Evolutionary conservation across 164 flowering plant genomes (phyloP), one percentile per base, ranked within the genome.

Genomic region (Stephania cephalantha): DNA sequence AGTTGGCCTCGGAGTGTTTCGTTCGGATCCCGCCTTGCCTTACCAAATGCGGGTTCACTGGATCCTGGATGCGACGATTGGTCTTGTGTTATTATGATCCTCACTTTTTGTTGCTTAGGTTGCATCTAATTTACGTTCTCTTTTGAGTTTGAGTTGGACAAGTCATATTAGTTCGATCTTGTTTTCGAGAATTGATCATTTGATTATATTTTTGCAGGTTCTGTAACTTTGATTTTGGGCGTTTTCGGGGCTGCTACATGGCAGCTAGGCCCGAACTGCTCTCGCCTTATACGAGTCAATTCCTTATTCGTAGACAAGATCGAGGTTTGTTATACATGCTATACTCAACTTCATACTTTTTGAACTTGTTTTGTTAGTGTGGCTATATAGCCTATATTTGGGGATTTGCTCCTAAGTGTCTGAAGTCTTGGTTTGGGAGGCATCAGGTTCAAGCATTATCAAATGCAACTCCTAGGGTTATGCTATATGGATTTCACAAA

Each of bases 61-160:
- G 82, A 61, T 4, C 58, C 66, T 71, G 64, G 85, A 12, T 86
- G 87, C 45, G 90, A 90, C 48, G 75, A 83, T 9, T 87, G 88
- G 86, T 87, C 87, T 1, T 89, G 89, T 78, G 71, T 85, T 44
- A 74, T 83, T 29, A 86, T 87, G 46, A 82, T 85, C 9, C 73
- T 83, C 35, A 84, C 89, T 2, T 89, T 90, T 71, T 90, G 92
- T 86, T 81, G 88, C 80, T 85, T 88, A 61, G 92, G 94, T 90
- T 68, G 20, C 63, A 30, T 15, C 44, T 68, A 30, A 13, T 72
- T 11, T 3, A 25, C 46, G 10, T 2, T 70, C 42, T 35, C 3
- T 35, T 70, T 46, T 5, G 31, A 17, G 25, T n/a, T 50, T 63
- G 52, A 25, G 42, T 25, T 25, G 25, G 25, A 25, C 25, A 0